phyloP scores from a whole-genome alignment of 192 early-diverging fungal species.

The Chytriomyces sp. region DNA sequence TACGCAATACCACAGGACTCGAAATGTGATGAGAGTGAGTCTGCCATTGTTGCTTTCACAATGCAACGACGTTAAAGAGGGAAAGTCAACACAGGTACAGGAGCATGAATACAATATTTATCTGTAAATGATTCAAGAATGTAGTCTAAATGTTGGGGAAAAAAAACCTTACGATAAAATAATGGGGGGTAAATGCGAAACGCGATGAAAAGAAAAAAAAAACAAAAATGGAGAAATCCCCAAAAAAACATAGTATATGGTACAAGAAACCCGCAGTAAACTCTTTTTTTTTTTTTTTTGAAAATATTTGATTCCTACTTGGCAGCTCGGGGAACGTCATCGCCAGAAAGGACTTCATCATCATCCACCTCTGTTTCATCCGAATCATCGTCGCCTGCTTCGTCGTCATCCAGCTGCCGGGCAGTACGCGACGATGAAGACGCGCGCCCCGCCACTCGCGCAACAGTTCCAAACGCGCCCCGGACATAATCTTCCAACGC shows the following conservation, averaged over 20 bases:
- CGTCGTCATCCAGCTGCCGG: conserved; percentile 8
- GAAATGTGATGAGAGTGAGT: too few species aligned
- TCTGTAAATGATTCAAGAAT: too few species aligned
- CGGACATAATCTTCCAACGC: neutral
- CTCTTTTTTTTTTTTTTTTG: neutral
- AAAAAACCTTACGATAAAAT: too few species aligned
- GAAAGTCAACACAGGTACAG: too few species aligned
- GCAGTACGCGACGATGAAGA: neutral
- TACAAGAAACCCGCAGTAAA: neutral
- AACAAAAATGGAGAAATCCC: neutral
- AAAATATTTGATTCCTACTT: too few species aligned
- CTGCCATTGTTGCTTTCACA: too few species aligned
- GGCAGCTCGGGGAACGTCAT: too few species aligned
- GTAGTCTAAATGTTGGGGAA: too few species aligned
- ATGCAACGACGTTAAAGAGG: too few species aligned
- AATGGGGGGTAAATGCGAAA: neutral
- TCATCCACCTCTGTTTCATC: conserved; percentile 10
- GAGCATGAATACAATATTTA: too few species aligned
- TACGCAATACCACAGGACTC: too few species aligned
- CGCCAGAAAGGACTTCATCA: neutral
- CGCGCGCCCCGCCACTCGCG: neutral
- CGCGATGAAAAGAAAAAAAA: neutral
- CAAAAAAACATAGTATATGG: too few species aligned
- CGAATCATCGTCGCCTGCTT: neutral
- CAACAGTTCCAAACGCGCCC: neutral